Evolutionary conservation across 345 rosid genomes (phyloP).

Genomic region (Gossypium australe): DNA sequence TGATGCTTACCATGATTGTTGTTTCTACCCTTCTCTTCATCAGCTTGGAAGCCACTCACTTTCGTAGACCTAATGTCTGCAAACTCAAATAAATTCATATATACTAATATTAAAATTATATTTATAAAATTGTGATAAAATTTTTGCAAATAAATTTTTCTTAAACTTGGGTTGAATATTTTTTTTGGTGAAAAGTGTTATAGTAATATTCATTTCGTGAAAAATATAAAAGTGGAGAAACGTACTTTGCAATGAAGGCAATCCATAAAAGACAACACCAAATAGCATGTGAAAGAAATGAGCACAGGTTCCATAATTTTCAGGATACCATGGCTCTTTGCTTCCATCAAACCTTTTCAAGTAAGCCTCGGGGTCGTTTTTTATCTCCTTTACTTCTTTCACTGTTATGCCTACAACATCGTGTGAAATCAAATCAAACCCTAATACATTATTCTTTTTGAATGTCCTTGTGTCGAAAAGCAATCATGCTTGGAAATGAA

Average conservation of each 20-base stretch:
- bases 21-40: neutral
- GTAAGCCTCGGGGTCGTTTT: neutral
- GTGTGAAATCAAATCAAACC: too few relatives aligned
- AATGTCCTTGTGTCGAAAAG: too few relatives aligned
- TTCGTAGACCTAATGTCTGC: neutral
- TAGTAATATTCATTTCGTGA: neutral
- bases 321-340: conserved; percentile 13
- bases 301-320: conserved; percentile 26
- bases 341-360: neutral
- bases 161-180: too few relatives aligned
- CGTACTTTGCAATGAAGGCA: neutral
- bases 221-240: neutral
- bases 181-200: too few relatives aligned
- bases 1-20: neutral
- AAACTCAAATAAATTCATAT: neutral
- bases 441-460: too few relatives aligned
- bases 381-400: conserved; percentile 16
- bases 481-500: neutral
- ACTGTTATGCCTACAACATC: conserved; percentile 29
- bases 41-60: neutral
- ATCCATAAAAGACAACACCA: conserved; percentile 5
- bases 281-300: conserved; percentile 7
- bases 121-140: too few relatives aligned
- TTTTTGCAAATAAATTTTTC: too few relatives aligned
- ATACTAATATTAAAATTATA: neutral